Evolutionary conservation across 306 rosid genomes (phyloP).

Genomic region (Argentina anserina): DNA sequence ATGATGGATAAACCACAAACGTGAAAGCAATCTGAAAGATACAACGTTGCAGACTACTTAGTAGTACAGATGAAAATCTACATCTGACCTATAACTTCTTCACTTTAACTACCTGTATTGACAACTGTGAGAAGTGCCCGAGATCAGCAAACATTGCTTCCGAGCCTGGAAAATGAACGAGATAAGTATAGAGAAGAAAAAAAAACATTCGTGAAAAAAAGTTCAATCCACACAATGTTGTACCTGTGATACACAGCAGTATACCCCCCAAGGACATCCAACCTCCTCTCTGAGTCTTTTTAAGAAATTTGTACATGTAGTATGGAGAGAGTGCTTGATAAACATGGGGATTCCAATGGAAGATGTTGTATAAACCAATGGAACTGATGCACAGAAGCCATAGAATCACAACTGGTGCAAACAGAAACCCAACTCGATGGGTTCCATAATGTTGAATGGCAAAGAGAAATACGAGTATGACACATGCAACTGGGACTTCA

Average conservation of each 20-base stretch:
- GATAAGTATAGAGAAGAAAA: conserved; percentile 26
- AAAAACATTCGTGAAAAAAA: conserved; percentile 11
- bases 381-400: conserved; percentile 94
- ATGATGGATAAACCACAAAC: conserved; percentile 82
- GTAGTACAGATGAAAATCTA: background rate
- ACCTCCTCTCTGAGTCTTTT: conserved; percentile 73
- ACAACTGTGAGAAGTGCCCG: conserved; percentile 80
- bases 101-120: conserved; percentile 36
- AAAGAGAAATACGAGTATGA: conserved; percentile 70
- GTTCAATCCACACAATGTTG: conserved; percentile 16
- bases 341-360: conserved; percentile 85
- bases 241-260: conserved; percentile 88
- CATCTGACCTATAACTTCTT: background rate
- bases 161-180: conserved; percentile 54
- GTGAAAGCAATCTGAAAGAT: conserved; percentile 87
- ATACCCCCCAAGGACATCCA: conserved; percentile 98
- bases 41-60: background rate
- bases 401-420: conserved; percentile 83
- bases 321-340: conserved; percentile 90
- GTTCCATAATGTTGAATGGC: conserved; percentile 94
- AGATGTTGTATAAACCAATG: conserved; percentile 75
- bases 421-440: conserved; percentile 74
- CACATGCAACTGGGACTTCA: conserved; percentile 86
- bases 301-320: conserved; percentile 85
- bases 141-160: conserved; percentile 98